phyloP scores from a whole-genome alignment of 148 eudicot genomes.

The Silene conica region DNA sequence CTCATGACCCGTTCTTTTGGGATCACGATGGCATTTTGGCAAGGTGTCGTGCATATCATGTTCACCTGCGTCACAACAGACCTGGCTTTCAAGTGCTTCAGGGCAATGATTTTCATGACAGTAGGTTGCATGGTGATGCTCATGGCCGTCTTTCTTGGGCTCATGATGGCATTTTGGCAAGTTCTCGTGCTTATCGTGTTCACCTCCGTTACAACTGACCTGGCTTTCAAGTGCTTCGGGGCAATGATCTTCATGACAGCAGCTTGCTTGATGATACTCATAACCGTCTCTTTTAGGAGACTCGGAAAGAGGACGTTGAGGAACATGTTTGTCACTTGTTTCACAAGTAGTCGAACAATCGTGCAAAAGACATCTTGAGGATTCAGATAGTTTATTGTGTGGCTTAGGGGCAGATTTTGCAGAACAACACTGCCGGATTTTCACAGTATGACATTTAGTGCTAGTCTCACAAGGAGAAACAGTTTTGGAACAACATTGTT shows the following conservation, averaged over 20 bases:
- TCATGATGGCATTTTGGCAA: not conserved
- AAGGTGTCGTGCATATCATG: not conserved
- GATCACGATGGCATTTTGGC: not conserved
- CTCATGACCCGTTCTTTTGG: not conserved
- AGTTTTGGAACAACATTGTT: slow-evolving; percentile 23
- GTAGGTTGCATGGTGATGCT: not conserved
- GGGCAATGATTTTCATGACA: slow-evolving; percentile 22
- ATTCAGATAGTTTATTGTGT: not conserved
- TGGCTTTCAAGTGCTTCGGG: slow-evolving; percentile 26
- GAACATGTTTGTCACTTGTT: not conserved
- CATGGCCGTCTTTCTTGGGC: not conserved
- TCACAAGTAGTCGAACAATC: slow-evolving; percentile 3
- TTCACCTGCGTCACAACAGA: slow-evolving; percentile 10
- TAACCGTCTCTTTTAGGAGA: not conserved
- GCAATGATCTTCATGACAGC: slow-evolving; percentile 21
- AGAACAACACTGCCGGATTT: not conserved
- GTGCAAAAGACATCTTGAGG: slow-evolving; percentile 16
- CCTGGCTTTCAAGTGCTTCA: slow-evolving; percentile 23
- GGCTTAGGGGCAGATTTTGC: not conserved
- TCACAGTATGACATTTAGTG: not conserved
- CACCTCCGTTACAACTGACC: slow-evolving; percentile 8
- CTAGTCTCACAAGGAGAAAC: slow-evolving; percentile 6
- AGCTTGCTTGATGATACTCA: not conserved
- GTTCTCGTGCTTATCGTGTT: slow-evolving; percentile 1
- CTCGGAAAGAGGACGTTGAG: slow-evolving; percentile 5